Percentiles rank a stretch among this genome's conserved stretches.
Conservation (phyloP, 1,284 basidiomycete species). For the Athelia sp. region DNA sequence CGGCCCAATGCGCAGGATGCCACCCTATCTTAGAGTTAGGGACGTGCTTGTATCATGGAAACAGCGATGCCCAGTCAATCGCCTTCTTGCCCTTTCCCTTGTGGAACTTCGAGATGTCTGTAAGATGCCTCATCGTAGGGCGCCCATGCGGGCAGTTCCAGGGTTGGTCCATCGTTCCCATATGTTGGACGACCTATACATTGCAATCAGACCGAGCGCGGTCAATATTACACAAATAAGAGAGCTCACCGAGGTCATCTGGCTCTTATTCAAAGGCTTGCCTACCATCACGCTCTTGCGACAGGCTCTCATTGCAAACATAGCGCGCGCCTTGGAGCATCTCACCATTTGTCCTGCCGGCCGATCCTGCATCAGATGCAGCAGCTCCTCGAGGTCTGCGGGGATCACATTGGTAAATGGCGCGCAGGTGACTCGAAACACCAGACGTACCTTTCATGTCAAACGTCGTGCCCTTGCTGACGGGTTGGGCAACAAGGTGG, state of each 20-base stretch:
- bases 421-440: constrained; percentile 2
- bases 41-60: too few relatives aligned
- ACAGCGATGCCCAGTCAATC: constrained; percentile 11
- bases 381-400: constrained; percentile 91
- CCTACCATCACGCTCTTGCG: constrained; percentile 97
- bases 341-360: constrained; percentile 78
- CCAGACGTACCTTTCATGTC: constrained; percentile 41
- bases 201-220: constrained; percentile 5
- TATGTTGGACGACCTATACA: constrained; percentile 78
- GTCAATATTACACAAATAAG: not conserved
- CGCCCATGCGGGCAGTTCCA: constrained; percentile 98
- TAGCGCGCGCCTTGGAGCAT: constrained; percentile 88
- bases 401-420: not conserved
- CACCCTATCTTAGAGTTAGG: too few relatives aligned
- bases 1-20: too few relatives aligned
- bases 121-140: constrained; percentile 91
- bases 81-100: not conserved
- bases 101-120: constrained; percentile 29
- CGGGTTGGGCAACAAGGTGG: constrained; percentile 78
- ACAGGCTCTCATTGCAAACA: constrained; percentile 97
- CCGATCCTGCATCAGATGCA: constrained; percentile 79
- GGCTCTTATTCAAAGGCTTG: constrained; percentile 67
- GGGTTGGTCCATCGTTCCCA: constrained; percentile 95
- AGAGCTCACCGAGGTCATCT: constrained; percentile 74
- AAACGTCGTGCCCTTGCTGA: constrained; percentile 88